phyloP scores from a whole-genome alignment of 805 yeast genomes.

The Candida pseudoglaebosa region DNA sequence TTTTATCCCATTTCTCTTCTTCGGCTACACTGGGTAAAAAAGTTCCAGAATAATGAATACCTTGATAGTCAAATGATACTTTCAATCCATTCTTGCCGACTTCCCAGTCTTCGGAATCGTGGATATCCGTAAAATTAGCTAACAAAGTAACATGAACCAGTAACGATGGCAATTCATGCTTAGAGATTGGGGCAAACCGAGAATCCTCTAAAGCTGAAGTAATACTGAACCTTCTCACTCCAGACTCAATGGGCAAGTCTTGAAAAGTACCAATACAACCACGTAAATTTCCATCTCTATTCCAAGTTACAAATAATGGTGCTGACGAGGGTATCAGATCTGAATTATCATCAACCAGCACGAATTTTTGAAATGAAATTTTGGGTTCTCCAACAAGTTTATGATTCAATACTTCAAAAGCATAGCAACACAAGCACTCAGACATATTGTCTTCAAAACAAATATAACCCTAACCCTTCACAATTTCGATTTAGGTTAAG shows the following conservation, averaged over 20 bases:
- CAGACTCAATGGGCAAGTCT: conserved; percentile 48
- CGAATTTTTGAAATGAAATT: conserved; percentile 13
- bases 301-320: conserved; percentile 92
- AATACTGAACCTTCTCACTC: conserved; percentile 59
- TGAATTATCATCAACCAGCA: conserved; percentile 10
- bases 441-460: conserved; percentile 21
- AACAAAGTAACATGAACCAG: conserved; percentile 63
- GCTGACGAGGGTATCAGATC: conserved; percentile 19
- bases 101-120: conserved; percentile 65
- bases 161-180: conserved; percentile 51
- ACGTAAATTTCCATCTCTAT: conserved; percentile 49
- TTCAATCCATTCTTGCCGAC: conserved; percentile 81
- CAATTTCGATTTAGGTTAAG: background rate
- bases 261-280: conserved; percentile 95
- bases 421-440: conserved; percentile 33
- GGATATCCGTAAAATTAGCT: conserved; percentile 50
- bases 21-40: conserved; percentile 87
- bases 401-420: conserved; percentile 31
- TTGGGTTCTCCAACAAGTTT: conserved; percentile 16
- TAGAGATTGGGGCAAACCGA: conserved; percentile 64
- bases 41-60: conserved; percentile 59
- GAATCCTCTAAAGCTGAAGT: conserved; percentile 69
- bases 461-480: background rate
- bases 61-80: conserved; percentile 44
- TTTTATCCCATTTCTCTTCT: conserved; percentile 80